Evolutionary conservation across 1,139 yeast genomes (phyloP).

Genomic region (Suhomyces bokatorum): DNA sequence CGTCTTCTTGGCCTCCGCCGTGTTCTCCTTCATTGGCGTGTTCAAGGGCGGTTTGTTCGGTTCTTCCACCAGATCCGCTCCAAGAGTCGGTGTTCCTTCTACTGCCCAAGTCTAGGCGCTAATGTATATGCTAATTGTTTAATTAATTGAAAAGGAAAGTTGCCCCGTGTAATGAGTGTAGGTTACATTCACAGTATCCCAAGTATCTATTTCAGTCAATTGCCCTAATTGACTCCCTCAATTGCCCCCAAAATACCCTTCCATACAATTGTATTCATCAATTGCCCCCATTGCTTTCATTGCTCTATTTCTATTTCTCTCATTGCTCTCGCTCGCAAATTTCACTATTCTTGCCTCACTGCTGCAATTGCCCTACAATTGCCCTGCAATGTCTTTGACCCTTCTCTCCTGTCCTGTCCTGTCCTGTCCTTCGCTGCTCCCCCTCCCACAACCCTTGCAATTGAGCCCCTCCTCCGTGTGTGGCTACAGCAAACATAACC

Average conservation of each 20-base stretch:
- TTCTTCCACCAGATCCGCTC: constrained; percentile 53
- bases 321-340: neutral
- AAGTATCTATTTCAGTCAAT: too few relatives aligned
- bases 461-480: constrained; percentile 1
- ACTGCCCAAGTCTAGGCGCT: constrained; percentile 69
- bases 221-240: too few relatives aligned
- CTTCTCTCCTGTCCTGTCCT: neutral
- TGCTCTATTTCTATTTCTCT: neutral
- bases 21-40: constrained; percentile 60
- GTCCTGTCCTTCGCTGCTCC: neutral
- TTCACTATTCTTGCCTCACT: too few relatives aligned
- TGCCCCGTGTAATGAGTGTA: neutral
- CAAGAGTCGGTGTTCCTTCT: constrained; percentile 85
- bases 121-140: constrained; percentile 4
- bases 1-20: constrained; percentile 67
- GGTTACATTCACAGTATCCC: too few relatives aligned
- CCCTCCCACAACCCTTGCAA: constrained; percentile 1
- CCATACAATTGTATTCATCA: too few relatives aligned
- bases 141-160: neutral
- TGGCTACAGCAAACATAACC: constrained; percentile 2
- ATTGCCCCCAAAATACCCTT: too few relatives aligned
- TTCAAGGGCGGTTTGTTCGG: constrained; percentile 77
- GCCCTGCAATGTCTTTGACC: too few relatives aligned
- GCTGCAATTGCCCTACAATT: too few relatives aligned
- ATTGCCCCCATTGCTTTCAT: neutral